Conservation (phyloP, 768 basidiomycete genomes). For the Cubamyces lactineus region DNA sequence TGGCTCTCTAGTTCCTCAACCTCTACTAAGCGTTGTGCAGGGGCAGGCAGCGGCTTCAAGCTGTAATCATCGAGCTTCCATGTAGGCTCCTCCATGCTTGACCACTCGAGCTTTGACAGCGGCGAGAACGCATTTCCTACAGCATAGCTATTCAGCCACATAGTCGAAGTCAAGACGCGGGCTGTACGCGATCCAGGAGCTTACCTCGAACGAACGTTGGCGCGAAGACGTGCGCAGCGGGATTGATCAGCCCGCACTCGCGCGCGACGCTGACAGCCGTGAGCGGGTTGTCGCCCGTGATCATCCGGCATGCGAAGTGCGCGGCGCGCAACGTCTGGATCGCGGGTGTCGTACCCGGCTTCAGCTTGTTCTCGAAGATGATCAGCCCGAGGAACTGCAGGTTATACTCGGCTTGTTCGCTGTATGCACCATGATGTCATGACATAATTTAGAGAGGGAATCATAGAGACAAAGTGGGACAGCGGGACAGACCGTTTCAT, state of each 20-base stretch:
- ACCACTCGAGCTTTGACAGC: slow-evolving; percentile 80
- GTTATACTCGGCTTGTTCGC: slow-evolving; percentile 92
- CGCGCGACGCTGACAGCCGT: slow-evolving; percentile 97
- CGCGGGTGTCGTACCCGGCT: slow-evolving; percentile 86
- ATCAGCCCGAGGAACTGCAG: slow-evolving; percentile 92
- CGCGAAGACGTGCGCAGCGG: slow-evolving; percentile 86
- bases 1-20: slow-evolving; percentile 72
- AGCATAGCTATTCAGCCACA: neutral
- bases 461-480: neutral
- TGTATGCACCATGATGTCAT: slow-evolving; percentile 34
- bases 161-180: too few species aligned
- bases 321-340: slow-evolving; percentile 88
- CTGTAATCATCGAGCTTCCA: slow-evolving; percentile 90
- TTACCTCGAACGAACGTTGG: slow-evolving; percentile 79
- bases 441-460: neutral
- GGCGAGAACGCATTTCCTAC: slow-evolving; percentile 58
- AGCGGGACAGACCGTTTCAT: slow-evolving; percentile 82
- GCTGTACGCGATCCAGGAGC: too few species aligned
- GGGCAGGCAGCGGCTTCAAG: slow-evolving; percentile 76
- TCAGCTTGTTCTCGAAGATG: slow-evolving; percentile 98
- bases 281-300: slow-evolving; percentile 95
- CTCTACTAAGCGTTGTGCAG: slow-evolving; percentile 71
- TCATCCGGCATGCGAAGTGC: slow-evolving; percentile 95
- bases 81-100: slow-evolving; percentile 82
- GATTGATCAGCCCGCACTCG: slow-evolving; percentile 88